Evolutionary conservation across 75 land plant species (phyloP), one percentile per base, ranked within the genome.

Genomic region (Isoetes taiwanensis): DNA sequence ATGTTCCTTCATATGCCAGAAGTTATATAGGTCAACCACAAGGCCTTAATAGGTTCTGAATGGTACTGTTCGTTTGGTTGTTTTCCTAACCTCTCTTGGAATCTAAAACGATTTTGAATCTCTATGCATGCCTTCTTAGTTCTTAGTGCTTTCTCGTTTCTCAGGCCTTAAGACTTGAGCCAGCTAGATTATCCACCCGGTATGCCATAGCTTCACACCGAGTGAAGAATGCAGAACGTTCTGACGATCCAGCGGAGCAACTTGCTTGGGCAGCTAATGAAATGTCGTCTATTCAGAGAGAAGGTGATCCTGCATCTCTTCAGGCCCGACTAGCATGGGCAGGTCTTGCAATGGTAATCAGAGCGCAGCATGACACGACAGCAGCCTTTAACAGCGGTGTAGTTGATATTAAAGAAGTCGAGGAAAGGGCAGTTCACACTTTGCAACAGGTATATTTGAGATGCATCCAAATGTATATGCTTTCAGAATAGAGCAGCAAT

Each of bases 211-310:
- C 78, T 28, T 28, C 74, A 17, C 81, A 80, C 54, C n/a, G 88
- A 8, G 53, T 83, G 39, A 80, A 70, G 66, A 88, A 80, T 63
- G 78, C 84, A 37, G 84, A 86, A 56, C 71, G 76, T 58, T 77
- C 72, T 33, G 85, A 83, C 56, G 73, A 72, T 67, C 71, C 76
- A 30, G 55, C 56, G 21, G 77, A 80, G 31, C 91, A 86, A 66
- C 71, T 86, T 17, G 57, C 81, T 0, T 83, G 76, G 80, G 93
- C 93, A 34, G 81, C 81, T 38, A 80, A 86, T 68, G 93, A 86
- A 39, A 82, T 86, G 81, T 83, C 81, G 30, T 81, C 87, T 21
- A 64, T 86, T 29, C 55, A 83, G 2, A 77, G 78, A 61, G 91
- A 85, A 67, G 88, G 79, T 40, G 89, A 86, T 65, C 59, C 81